Conservation (phyloP, 768 basidiomycete genomes). For the Erythrobasidium yunnanense region DNA sequence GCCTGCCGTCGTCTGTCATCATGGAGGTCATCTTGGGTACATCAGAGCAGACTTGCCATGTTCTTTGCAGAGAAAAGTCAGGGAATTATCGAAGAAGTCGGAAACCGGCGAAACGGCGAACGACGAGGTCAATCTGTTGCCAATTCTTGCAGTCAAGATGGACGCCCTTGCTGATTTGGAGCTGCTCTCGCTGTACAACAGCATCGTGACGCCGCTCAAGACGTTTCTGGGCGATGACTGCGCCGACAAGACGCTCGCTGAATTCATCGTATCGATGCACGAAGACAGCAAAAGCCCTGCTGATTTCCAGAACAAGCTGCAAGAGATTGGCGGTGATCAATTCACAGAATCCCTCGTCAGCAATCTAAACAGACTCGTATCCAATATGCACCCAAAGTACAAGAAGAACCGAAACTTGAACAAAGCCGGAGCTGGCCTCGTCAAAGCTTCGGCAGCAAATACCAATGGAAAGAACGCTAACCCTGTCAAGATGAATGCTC, state of each 20-base stretch:
- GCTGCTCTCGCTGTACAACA: slow-evolving; percentile 75
- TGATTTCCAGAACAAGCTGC: slow-evolving; percentile 70
- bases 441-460: background rate
- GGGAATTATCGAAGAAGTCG: no score
- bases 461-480: slow-evolving; percentile 37
- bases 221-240: slow-evolving; percentile 39
- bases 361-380: slow-evolving; percentile 85
- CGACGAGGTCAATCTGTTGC: no score
- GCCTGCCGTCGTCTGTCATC: background rate
- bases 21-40: no score
- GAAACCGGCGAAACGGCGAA: no score
- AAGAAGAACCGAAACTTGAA: slow-evolving; percentile 50
- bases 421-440: slow-evolving; percentile 41
- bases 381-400: slow-evolving; percentile 90
- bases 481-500: slow-evolving; percentile 37
- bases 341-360: slow-evolving; percentile 85
- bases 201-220: slow-evolving; percentile 66
- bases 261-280: slow-evolving; percentile 86
- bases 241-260: slow-evolving; percentile 85
- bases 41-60: no score
- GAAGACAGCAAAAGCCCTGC: slow-evolving; percentile 64
- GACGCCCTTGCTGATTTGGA: slow-evolving; percentile 83
- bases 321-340: slow-evolving; percentile 58
- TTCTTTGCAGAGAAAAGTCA: no score
- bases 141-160: slow-evolving; percentile 23